These are phyloP conservation scores for Forsythia suspensa DNA, from an alignment of 257 asterid species.

Conservation along the genomic window DNA sequence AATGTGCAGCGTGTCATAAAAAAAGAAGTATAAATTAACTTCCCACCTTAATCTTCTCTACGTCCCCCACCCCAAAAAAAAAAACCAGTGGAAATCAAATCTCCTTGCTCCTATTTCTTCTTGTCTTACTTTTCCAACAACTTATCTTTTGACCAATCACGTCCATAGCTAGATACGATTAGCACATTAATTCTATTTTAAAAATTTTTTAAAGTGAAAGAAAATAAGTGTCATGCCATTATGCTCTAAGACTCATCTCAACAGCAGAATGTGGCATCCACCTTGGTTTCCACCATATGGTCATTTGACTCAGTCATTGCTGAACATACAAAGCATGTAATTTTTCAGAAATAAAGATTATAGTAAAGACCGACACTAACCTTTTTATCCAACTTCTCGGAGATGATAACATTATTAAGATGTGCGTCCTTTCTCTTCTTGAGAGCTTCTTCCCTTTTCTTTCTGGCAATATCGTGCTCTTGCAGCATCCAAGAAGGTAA, in stretches of 20 bases:
- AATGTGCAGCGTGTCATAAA: neutral
- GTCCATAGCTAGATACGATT: neutral
- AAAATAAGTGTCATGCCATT: neutral
- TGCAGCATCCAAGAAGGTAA: slow-evolving; percentile 80
- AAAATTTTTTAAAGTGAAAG: no score
- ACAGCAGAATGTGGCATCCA: neutral
- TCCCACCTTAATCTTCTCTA: neutral
- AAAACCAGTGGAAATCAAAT: neutral
- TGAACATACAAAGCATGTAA: neutral
- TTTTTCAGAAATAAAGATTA: slow-evolving; percentile 12
- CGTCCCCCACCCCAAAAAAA: neutral
- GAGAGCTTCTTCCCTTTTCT: slow-evolving; percentile 75
- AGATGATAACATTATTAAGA: slow-evolving; percentile 83
- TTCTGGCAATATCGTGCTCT: slow-evolving; percentile 75
- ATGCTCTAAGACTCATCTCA: no score
- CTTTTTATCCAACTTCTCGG: slow-evolving; percentile 88
- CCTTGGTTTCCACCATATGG: neutral
- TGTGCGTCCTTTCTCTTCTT: slow-evolving; percentile 88
- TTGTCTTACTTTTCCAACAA: neutral
- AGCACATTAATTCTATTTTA: no score
- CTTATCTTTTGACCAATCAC: neutral
- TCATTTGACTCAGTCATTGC: neutral
- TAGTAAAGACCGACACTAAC: slow-evolving; percentile 33
- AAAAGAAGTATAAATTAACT: neutral
- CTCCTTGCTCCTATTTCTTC: neutral